These are phyloP conservation scores for Rusavskia elegans DNA, from an alignment of 495 filamentous ascomycete genomes.

Conservation along the genomic window DNA sequence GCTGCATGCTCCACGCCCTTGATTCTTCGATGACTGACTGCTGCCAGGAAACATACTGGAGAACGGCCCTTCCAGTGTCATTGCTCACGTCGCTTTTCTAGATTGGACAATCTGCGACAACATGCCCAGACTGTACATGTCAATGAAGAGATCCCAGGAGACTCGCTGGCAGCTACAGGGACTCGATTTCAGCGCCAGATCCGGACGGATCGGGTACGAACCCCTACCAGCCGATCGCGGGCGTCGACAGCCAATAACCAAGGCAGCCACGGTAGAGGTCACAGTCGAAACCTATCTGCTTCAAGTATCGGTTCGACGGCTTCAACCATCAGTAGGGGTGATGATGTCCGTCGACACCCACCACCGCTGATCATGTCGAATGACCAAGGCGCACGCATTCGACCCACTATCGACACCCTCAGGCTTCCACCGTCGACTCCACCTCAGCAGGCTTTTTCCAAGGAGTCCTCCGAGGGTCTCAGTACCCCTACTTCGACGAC, in stretches of 20 bases:
- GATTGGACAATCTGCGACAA: constrained; percentile 88
- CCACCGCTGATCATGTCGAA: constrained; percentile 70
- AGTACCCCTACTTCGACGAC: constrained; percentile 61
- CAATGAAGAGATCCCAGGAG: constrained; percentile 88
- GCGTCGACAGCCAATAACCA: constrained; percentile 57
- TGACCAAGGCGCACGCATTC: constrained; percentile 39
- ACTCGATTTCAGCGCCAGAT: constrained; percentile 91
- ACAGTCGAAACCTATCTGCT: constrained; percentile 68
- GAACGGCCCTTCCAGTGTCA: constrained; percentile 97
- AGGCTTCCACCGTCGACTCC: constrained; percentile 32
- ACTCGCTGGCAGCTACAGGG: constrained; percentile 86
- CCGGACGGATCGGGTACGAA: constrained; percentile 66
- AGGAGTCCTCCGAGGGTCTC: constrained; percentile 50
- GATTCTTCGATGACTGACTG: constrained; percentile 3
- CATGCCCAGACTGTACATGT: constrained; percentile 97
- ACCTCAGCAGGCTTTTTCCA: constrained; percentile 27
- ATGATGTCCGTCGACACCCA: constrained; percentile 49
- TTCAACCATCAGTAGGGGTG: constrained; percentile 48
- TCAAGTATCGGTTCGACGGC: constrained; percentile 69
- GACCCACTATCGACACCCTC: constrained; percentile 46
- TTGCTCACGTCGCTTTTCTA: constrained; percentile 87
- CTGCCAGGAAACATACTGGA: constrained; percentile 78
- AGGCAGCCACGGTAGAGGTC: constrained; percentile 53
- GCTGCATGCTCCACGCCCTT: constrained; percentile 3
- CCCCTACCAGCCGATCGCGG: constrained; percentile 51